Evolutionary conservation across 805 yeast species (phyloP).

Genomic region (Maudiozyma pseudohumilis): DNA sequence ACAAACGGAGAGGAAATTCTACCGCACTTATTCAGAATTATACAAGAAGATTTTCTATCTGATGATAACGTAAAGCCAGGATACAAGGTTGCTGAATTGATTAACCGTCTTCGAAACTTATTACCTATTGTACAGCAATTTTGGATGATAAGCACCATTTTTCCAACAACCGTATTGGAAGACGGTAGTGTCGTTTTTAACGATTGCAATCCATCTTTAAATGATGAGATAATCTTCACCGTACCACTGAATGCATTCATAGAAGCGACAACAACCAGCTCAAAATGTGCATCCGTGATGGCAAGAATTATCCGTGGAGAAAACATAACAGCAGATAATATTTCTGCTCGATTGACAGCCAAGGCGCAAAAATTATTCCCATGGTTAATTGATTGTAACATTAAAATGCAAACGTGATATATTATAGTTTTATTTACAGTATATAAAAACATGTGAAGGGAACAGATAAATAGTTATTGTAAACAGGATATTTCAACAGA

Average conservation of each 20-base stretch:
- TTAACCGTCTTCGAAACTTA: too few species aligned
- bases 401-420: too few species aligned
- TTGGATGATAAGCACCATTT: too few species aligned
- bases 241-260: conserved; percentile 12
- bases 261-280: not conserved
- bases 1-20: too few species aligned
- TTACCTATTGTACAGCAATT: too few species aligned
- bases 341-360: conserved; percentile 6
- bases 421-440: too few species aligned
- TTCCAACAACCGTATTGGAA: conserved; percentile 9
- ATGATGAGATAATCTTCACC: conserved; percentile 7
- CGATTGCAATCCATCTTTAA: conserved; percentile 11
- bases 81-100: not conserved
- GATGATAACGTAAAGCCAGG: too few species aligned
- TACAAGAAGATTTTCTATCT: too few species aligned
- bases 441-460: too few species aligned
- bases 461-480: too few species aligned
- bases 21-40: too few species aligned
- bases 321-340: conserved; percentile 1
- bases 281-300: not conserved
- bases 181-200: conserved; percentile 6
- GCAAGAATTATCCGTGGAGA: conserved; percentile 8
- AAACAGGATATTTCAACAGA: too few species aligned
- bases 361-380: conserved; percentile 12
- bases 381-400: conserved; percentile 12